Evolutionary conservation across 129 eudicot species (phyloP).

Genomic region (Arctium lappa): DNA sequence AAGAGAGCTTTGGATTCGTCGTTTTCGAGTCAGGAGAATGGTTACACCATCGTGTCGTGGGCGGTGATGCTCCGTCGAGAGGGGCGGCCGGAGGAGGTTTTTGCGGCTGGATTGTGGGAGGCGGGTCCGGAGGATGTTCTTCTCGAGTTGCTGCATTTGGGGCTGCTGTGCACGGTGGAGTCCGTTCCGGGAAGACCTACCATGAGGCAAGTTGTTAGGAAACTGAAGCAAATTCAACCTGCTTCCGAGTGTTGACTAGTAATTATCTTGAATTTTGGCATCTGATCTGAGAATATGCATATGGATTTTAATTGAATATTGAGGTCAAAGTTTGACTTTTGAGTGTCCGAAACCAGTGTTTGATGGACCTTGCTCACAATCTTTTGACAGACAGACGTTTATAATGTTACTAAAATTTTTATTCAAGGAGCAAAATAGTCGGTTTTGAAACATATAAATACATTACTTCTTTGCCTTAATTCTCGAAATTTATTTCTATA

Average conservation of each 20-base stretch:
- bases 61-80: slow-evolving; percentile 42
- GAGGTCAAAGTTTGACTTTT: no score
- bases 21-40: slow-evolving; percentile 50
- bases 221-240: slow-evolving; percentile 40
- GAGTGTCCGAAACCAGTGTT: no score
- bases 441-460: no score
- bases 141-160: slow-evolving; percentile 44
- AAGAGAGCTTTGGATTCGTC: slow-evolving; percentile 59
- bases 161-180: slow-evolving; percentile 48
- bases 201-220: slow-evolving; percentile 59
- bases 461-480: no score
- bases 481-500: no score
- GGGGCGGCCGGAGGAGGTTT: slow-evolving; percentile 41
- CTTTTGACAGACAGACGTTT: no score
- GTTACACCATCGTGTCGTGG: slow-evolving; percentile 61
- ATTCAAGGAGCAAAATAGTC: no score
- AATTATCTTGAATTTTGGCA: slow-evolving; percentile 16
- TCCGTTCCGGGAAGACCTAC: slow-evolving; percentile 42
- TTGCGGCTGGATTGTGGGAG: slow-evolving; percentile 49
- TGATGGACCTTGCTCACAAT: no score
- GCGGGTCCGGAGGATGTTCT: slow-evolving; percentile 44
- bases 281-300: neutral
- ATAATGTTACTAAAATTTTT: no score
- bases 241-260: slow-evolving; percentile 20
- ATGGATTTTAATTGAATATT: neutral